These are phyloP conservation scores for Diaporthe sp. DNA, from an alignment of 2,329 filamentous ascomycete species.

Conservation along the genomic window DNA sequence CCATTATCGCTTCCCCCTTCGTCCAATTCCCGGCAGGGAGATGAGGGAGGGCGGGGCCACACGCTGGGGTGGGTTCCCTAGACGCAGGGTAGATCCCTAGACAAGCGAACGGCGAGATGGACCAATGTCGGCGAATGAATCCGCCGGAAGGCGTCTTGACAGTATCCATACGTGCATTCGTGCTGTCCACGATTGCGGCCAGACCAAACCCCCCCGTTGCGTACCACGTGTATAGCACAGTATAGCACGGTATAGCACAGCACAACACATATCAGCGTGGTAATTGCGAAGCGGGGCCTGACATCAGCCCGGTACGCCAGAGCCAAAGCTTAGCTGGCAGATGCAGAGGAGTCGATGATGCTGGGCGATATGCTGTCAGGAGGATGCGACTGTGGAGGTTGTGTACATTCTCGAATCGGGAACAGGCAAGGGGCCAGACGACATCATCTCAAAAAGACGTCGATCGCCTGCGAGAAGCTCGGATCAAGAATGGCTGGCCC, in stretches of 20 bases:
- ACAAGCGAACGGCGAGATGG: constrained; percentile 34
- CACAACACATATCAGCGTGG: not conserved
- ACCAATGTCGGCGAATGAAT: constrained; percentile 33
- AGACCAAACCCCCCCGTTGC: not conserved
- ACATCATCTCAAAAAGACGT: constrained; percentile 32
- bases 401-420: constrained; percentile 11
- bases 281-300: constrained; percentile 2
- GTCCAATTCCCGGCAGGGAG: constrained; percentile 38
- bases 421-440: constrained; percentile 16
- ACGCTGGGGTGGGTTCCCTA: constrained; percentile 31
- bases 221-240: constrained; percentile 6
- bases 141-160: constrained; percentile 1
- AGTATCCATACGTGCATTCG: constrained; percentile 12
- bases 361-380: not conserved
- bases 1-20: constrained; percentile 33
- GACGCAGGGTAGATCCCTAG: constrained; percentile 41
- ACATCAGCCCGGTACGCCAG: not conserved
- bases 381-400: constrained; percentile 4
- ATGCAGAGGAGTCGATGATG: constrained; percentile 1
- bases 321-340: constrained; percentile 29
- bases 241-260: not conserved
- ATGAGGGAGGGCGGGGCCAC: constrained; percentile 40
- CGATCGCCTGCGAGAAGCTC: constrained; percentile 35
- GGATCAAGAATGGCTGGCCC: constrained; percentile 28
- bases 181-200: constrained; percentile 5